Evolutionary conservation across 192 early-diverging fungal species (phyloP), one percentile per base, ranked within the genome.

Genomic region (Pilaira anomala): DNA sequence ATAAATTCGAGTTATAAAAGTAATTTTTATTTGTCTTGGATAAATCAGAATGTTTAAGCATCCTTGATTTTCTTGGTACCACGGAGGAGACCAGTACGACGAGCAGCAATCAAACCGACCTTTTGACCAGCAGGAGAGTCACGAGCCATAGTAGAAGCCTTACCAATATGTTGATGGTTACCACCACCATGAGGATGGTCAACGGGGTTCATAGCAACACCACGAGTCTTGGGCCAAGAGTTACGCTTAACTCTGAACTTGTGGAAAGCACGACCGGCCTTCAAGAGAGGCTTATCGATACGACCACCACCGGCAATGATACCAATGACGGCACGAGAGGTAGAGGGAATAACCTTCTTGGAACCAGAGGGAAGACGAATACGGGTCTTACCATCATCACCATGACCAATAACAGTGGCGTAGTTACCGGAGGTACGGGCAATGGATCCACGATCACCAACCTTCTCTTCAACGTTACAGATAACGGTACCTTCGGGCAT

Each of bases 161-260:
- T 93, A 96, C 97, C 97, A 82, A 99, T 98, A 84, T 99, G 96
- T 87, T 99, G 97, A 81, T 99, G 97, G 93, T 99, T 99, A 98
- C 96, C 95, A 94, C 96, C 96, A 93, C 91, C 91, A 81, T 92
- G 91, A 68, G 88, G 88, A 87, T 92, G 90, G 78, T 91, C 88
- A 18, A 82, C 80, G 63, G 96, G 96, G 91, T 98, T 98, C 96
- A 98, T 98, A 79, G 95, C 96, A 84, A 98, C 96, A 97, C 96
- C 96, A 93, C 97, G 94, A 84, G 97, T 99, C 80, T 90, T 93
- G 73, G 97, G 97, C 97, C 97, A 99, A 73, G 81, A 87, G 93
- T 99, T 97, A 75, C 95, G 90, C 92, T 99, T 99, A 83, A 89
- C 97, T 67, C 85, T 86, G 90, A 90, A 94, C 89, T 97, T 98